phyloP scores from a whole-genome alignment of 179 eudicot species.

The Camellia oleifera region DNA sequence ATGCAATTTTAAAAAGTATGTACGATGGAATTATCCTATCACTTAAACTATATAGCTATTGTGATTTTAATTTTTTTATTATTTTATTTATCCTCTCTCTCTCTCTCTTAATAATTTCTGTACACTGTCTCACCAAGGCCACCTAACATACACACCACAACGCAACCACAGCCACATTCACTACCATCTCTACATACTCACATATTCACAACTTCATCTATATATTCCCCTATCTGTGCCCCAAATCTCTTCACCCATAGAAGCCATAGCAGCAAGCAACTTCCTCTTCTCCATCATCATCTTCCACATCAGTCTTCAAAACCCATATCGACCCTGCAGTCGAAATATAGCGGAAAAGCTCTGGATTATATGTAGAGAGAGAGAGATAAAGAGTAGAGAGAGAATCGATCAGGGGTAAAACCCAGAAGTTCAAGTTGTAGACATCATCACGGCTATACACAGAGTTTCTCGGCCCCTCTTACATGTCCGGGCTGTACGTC shows the following conservation, averaged over 20 bases:
- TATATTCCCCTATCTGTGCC: not conserved
- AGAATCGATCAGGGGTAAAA: conserved; percentile 26
- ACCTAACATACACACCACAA: not conserved
- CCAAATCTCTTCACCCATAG: not conserved
- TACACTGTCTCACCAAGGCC: not conserved
- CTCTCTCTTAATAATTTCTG: not conserved
- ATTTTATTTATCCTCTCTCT: no score
- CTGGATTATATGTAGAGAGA: not conserved
- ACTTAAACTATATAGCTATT: no score
- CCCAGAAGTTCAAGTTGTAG: conserved; percentile 45
- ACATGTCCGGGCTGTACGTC: conserved; percentile 47
- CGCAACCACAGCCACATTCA: not conserved
- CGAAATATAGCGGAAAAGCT: not conserved
- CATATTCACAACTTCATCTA: not conserved
- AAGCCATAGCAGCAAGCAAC: not conserved
- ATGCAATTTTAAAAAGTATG: no score
- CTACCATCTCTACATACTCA: not conserved
- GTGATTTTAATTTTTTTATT: no score
- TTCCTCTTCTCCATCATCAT: not conserved
- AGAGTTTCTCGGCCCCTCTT: conserved; percentile 27
- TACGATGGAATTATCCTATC: no score
- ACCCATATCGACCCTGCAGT: not conserved
- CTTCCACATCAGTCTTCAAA: not conserved
- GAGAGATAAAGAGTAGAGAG: conserved; percentile 23
- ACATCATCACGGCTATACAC: conserved; percentile 77